Evolutionary conservation across 2,329 filamentous ascomycete genomes (phyloP).

Genomic region (Colletotrichum tropicale): DNA sequence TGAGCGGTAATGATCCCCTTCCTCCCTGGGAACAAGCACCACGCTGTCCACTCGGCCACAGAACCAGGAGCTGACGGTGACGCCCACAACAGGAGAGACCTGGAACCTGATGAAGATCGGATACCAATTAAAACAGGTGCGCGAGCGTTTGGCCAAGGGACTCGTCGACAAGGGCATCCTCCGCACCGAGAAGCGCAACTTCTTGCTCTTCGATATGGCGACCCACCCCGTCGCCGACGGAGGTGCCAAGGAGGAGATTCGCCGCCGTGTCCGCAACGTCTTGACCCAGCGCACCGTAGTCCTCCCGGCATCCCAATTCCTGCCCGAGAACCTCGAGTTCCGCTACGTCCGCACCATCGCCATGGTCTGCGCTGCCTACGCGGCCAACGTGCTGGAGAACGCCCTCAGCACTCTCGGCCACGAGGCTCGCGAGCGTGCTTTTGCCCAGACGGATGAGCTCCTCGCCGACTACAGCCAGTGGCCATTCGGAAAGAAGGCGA

Average conservation of each 20-base stretch:
- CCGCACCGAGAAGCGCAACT: slow-evolving; percentile 98
- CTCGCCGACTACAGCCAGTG: slow-evolving; percentile 96
- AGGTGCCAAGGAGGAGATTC: slow-evolving; percentile 96
- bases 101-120: slow-evolving; percentile 99
- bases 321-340: slow-evolving; percentile 94
- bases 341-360: slow-evolving; percentile 88
- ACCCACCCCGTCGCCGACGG: slow-evolving; percentile 97
- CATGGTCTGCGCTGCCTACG: slow-evolving; percentile 98
- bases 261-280: slow-evolving; percentile 88
- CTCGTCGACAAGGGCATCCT: slow-evolving; percentile 98
- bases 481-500: slow-evolving; percentile 89
- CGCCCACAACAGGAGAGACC: slow-evolving; percentile 77
- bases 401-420: slow-evolving; percentile 93
- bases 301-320: slow-evolving; percentile 82
- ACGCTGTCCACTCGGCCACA: not conserved
- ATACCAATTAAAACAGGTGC: slow-evolving; percentile 98
- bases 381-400: slow-evolving; percentile 97
- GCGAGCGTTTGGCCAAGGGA: slow-evolving; percentile 95
- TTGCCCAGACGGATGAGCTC: slow-evolving; percentile 95
- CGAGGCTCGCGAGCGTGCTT: slow-evolving; percentile 91
- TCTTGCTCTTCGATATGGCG: slow-evolving; percentile 99
- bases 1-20: slow-evolving; percentile 77
- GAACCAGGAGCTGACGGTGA: not conserved
- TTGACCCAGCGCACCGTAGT: slow-evolving; percentile 95
- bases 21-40: not conserved